Evolutionary conservation across 2,329 filamentous ascomycete species (phyloP), one percentile per base, ranked within the genome.

Genomic region (Rutstroemia sp.): DNA sequence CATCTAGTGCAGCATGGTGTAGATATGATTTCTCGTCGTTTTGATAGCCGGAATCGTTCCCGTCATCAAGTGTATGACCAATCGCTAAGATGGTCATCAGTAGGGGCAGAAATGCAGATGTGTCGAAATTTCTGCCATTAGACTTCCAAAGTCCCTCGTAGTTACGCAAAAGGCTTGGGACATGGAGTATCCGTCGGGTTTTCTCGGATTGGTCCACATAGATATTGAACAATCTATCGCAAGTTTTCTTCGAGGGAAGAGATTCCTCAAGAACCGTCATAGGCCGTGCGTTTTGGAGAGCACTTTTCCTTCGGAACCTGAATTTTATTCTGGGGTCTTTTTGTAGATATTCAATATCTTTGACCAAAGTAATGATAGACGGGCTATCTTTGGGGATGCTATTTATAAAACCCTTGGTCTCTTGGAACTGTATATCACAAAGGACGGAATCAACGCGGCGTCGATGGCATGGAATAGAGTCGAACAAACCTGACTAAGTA

Each of bases 131-230:
- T 25, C 27, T 55, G 10, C 25, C 57, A 30, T 51, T 21, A 19
- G 59, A 51, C 16, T 64, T 58, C 73, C 74, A 76, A 60, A 76
- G 73, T 0, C 55, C 58, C 5, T 64, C 57, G 58, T 75, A 77
- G 16, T 75, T 71, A 47, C 68, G 65, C 68, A 71, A 70, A 57
- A 78, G 77, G 1, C 69, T 71, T 6, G 74, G 73, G 34, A 69
- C 63, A 58, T 78, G 75, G 4, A 78, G 57, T 41, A 78, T 70
- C 19, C 72, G 70, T 54, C 75, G 76, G 2, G 71, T 68, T 9
- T 63, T 70, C 38, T 73, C 75, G 59, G 72, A 75, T 1, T 66
- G 70, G 8, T 70, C 68, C 41, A 75, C 69, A 61, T 77, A 78
- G 1, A 71, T 55, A 1, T 67, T 60, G 7, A 73, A 64, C 8